phyloP scores from a whole-genome alignment of 2,329 filamentous ascomycete genomes.

The Colletotrichum graminicola region DNA sequence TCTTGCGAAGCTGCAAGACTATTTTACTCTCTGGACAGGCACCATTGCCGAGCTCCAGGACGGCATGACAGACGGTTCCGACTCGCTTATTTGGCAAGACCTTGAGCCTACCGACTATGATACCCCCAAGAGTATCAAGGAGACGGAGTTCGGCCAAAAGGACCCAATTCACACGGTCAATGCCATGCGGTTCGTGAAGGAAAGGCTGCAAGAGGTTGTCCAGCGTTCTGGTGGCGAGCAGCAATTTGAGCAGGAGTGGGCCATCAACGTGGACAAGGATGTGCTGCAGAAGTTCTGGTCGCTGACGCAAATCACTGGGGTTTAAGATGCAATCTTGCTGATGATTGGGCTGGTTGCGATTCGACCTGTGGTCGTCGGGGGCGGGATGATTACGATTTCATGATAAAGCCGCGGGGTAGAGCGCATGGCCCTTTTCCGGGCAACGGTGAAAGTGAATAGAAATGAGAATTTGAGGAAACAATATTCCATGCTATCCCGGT shows the following conservation, averaged over 20 bases:
- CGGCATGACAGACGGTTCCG: constrained; percentile 63
- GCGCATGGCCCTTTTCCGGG: neutral
- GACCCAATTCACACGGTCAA: constrained; percentile 79
- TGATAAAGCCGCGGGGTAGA: constrained; percentile 27
- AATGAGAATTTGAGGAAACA: neutral
- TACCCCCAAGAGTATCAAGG: constrained; percentile 66
- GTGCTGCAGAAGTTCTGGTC: constrained; percentile 72
- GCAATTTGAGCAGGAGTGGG: constrained; percentile 75
- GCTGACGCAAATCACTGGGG: constrained; percentile 23
- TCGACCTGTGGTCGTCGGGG: neutral
- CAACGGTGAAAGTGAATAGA: constrained; percentile 15
- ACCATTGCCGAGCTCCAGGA: constrained; percentile 76
- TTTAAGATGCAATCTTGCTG: neutral
- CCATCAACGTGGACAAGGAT: constrained; percentile 80
- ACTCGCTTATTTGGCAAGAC: constrained; percentile 64
- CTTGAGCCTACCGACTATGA: constrained; percentile 64
- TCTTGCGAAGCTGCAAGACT: constrained; percentile 75
- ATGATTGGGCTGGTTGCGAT: constrained; percentile 2
- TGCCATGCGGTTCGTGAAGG: constrained; percentile 72
- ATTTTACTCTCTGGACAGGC: constrained; percentile 81
- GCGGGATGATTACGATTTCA: constrained; percentile 35
- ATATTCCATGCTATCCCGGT: neutral
- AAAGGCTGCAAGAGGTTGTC: constrained; percentile 71
- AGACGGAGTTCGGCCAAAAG: constrained; percentile 64
- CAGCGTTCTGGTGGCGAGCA: constrained; percentile 72